Base-by-base conservation (phyloP, 73 alveolate species). In the Paramecium octaurelia region DNA sequence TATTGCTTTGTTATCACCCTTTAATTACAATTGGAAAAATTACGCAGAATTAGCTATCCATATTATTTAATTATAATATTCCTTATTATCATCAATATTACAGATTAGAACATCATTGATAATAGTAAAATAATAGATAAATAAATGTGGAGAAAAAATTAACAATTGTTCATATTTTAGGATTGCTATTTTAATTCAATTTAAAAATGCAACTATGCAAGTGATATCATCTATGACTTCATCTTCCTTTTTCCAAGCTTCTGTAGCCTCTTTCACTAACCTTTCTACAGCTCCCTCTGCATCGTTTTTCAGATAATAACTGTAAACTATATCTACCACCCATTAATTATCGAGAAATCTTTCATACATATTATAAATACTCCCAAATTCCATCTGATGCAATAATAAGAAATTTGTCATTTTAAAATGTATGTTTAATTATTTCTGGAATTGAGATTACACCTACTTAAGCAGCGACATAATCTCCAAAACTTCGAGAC, bases 371-470 rank as follows among this genome's bases (percentile, higher is more conserved):
- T 50, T 83, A 93, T 75, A 95, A 70, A 84, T 87, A 96, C 87
- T 97, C 98, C 99, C 99, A 97, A 7, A 97, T 93, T 77, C 99
- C 99, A 94, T 96, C 99, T 48, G 98, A 93, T 9, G 98, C 99
- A 24, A 98, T 76, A 11, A 97, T 96, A 16, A 97, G 91, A 77
- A 97, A 96, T 92, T 95, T 95, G 88, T 98, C 99, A 40, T 93
- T 93, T 35, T 95, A 93, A 20, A 97, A 83, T 40, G 92, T 94
- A 40, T 80, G 64, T 60, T 71, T 95, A 97, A 9, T 68, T 1
- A 93, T 73, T 71, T 93, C 96, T 46, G 96, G 96, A 9, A 85
- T 86, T 36, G 94, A 86, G 87, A 73, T 86, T 21, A 93, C 96
- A 36, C 96, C 96, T 75, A 92, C 97, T 42, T 59, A 58, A 20